Evolutionary conservation across 495 filamentous ascomycete genomes (phyloP).

Genomic region (Cenococcum geophilum): DNA sequence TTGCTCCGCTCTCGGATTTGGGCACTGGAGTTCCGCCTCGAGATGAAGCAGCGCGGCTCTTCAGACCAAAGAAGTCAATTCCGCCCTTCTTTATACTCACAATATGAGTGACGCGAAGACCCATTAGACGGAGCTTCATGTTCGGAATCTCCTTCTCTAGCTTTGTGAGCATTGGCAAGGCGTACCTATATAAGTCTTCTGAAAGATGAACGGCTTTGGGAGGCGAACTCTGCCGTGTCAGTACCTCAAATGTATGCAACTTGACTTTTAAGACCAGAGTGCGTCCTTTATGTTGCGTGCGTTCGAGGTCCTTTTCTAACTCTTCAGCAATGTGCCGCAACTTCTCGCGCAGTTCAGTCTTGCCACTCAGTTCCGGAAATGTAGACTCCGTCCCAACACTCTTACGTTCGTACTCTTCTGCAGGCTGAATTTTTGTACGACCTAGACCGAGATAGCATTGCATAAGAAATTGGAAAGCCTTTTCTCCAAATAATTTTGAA

Average conservation of each 20-base stretch:
- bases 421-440: constrained; percentile 78
- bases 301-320: constrained; percentile 77
- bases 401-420: constrained; percentile 85
- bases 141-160: constrained; percentile 78
- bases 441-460: constrained; percentile 81
- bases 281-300: constrained; percentile 76
- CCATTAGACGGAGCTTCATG: constrained; percentile 81
- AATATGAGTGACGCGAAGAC: constrained; percentile 78
- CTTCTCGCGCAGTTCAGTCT: constrained; percentile 64
- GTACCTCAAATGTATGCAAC: constrained; percentile 86
- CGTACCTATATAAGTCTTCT: constrained; percentile 76
- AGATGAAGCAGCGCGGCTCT: constrained; percentile 30
- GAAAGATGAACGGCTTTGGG: constrained; percentile 63
- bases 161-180: constrained; percentile 77
- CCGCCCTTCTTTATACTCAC: constrained; percentile 72
- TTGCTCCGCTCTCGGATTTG: constrained; percentile 2
- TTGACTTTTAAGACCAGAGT: constrained; percentile 92
- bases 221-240: constrained; percentile 71
- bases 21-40: background rate
- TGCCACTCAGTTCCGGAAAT: constrained; percentile 72
- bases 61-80: constrained; percentile 72
- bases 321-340: constrained; percentile 75
- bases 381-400: constrained; percentile 92
- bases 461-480: constrained; percentile 80
- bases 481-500: constrained; percentile 77